A percentile compares a stretch with the other conserved stretches of the same genome.
Evolutionary conservation across 2,329 filamentous ascomycete genomes (phyloP).

Genomic region (Fusarium sp.): DNA sequence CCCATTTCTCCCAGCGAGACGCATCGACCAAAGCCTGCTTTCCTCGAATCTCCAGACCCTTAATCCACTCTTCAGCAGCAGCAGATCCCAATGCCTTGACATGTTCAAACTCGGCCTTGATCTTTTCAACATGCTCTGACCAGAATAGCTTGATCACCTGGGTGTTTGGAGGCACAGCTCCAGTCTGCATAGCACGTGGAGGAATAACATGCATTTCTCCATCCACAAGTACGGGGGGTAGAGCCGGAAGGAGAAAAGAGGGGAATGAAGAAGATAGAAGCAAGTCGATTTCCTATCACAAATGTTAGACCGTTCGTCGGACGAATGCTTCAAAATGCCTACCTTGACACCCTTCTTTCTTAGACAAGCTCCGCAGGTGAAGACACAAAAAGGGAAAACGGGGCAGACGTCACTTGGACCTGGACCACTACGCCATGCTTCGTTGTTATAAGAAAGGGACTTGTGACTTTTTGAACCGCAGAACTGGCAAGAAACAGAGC

Average conservation of each 20-base stretch:
- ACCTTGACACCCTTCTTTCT: conserved; percentile 74
- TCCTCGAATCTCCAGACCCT: conserved; percentile 76
- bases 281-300: conserved; percentile 75
- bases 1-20: conserved; percentile 82
- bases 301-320: conserved; percentile 38
- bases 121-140: conserved; percentile 70
- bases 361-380: conserved; percentile 76
- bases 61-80: conserved; percentile 81
- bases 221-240: conserved; percentile 77
- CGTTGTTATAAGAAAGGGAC: conserved; percentile 50
- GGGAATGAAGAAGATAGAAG: conserved; percentile 72
- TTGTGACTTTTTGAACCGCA: conserved; percentile 64
- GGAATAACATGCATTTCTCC: conserved; percentile 71
- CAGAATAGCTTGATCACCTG: conserved; percentile 76
- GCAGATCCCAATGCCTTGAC: conserved; percentile 76
- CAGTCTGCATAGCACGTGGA: conserved; percentile 66
- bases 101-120: conserved; percentile 72
- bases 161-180: conserved; percentile 60
- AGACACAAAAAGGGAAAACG: conserved; percentile 79
- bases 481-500: conserved; percentile 74
- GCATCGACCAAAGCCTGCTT: conserved; percentile 71
- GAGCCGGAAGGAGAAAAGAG: conserved; percentile 73
- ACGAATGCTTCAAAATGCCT: conserved; percentile 47
- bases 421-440: conserved; percentile 70
- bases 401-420: conserved; percentile 70